These are phyloP conservation scores for Neonectria neomacrospora DNA, from an alignment of 2,329 filamentous ascomycete species.

Conservation along the genomic window DNA sequence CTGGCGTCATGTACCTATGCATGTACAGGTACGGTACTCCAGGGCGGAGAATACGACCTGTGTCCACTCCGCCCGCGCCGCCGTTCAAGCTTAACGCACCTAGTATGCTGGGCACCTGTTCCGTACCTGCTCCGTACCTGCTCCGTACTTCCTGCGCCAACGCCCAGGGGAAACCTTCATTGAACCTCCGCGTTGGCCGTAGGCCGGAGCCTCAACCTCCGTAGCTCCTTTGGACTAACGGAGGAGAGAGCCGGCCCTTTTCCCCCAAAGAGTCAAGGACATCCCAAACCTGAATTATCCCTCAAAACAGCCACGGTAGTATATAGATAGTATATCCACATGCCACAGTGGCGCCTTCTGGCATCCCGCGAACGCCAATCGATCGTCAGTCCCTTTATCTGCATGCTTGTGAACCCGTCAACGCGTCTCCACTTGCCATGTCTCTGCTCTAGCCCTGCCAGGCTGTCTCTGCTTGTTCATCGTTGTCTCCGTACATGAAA, in stretches of 20 bases:
- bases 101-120: neutral
- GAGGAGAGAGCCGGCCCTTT: neutral
- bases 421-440: neutral
- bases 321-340: neutral
- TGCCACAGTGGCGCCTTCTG: neutral
- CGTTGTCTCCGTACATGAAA: neutral
- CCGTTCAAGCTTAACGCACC: slow-evolving; percentile 1
- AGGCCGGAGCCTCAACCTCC: slow-evolving; percentile 3
- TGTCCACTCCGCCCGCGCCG: neutral
- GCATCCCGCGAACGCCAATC: neutral
- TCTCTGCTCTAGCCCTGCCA: neutral
- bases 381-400: neutral
- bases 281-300: neutral
- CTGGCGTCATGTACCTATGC: neutral
- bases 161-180: neutral
- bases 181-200: neutral
- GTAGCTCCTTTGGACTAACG: neutral
- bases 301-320: neutral
- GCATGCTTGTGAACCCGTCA: neutral
- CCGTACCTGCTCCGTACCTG: neutral
- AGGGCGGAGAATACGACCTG: neutral
- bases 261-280: neutral
- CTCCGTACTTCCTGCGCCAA: neutral
- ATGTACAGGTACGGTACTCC: no score
- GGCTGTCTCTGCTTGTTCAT: neutral